phyloP scores from a whole-genome alignment of 257 asterid genomes.

The Knoxia roxburghii region DNA sequence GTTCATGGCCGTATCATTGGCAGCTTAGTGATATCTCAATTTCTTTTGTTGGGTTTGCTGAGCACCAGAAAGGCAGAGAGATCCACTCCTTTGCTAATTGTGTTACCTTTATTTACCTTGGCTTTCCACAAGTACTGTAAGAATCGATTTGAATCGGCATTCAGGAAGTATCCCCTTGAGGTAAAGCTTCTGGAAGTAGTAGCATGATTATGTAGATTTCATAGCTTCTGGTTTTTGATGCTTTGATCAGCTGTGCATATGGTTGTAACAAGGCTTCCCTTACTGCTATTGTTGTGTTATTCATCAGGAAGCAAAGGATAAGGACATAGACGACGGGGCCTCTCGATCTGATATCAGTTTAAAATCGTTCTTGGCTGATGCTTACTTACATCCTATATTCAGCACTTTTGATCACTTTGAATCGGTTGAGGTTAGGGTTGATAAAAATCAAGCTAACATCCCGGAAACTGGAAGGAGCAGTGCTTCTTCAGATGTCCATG shows the following conservation, averaged over 20 bases:
- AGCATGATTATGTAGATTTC: background rate
- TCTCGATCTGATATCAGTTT: slow-evolving; percentile 46
- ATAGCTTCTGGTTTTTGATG: too few relatives aligned
- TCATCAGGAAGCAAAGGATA: slow-evolving; percentile 86
- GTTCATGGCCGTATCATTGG: slow-evolving; percentile 87
- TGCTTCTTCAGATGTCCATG: slow-evolving; percentile 39
- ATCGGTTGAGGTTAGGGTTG: slow-evolving; percentile 53
- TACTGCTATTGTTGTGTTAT: slow-evolving; percentile 11
- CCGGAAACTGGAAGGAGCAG: slow-evolving; percentile 42
- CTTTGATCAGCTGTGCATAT: too few relatives aligned
- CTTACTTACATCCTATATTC: slow-evolving; percentile 91
- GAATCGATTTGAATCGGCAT: slow-evolving; percentile 93
- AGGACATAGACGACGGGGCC: slow-evolving; percentile 56
- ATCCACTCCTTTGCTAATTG: slow-evolving; percentile 82
- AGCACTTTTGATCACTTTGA: slow-evolving; percentile 78
- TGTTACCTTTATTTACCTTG: slow-evolving; percentile 64
- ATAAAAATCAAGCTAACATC: slow-evolving; percentile 26
- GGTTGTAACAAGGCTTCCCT: too few relatives aligned
- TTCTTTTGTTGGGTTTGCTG: slow-evolving; percentile 75
- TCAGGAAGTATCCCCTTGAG: slow-evolving; percentile 88
- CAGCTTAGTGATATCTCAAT: slow-evolving; percentile 80
- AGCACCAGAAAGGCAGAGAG: slow-evolving; percentile 83
- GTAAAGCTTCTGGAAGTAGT: slow-evolving; percentile 26
- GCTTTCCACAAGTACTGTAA: slow-evolving; percentile 88
- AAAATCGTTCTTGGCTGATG: slow-evolving; percentile 73